Conservation (phyloP, 1,139 yeast species). For the Geotrichum fermentans region DNA sequence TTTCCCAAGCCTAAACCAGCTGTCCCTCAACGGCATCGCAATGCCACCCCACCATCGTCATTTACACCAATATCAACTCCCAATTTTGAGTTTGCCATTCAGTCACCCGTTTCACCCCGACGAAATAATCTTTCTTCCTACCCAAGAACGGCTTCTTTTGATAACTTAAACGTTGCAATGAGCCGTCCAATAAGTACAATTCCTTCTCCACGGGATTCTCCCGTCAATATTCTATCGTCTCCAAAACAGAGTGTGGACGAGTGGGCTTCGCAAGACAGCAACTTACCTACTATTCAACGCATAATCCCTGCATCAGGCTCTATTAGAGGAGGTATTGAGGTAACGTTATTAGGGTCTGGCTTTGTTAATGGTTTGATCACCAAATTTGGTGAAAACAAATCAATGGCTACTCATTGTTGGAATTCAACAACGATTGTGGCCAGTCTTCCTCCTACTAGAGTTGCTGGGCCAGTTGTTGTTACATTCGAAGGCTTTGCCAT, state of each 20-base stretch:
- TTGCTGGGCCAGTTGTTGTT: slow-evolving; percentile 83
- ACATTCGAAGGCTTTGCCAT: slow-evolving; percentile 49
- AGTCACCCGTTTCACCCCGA: slow-evolving; percentile 8
- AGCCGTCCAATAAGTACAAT: slow-evolving; percentile 10
- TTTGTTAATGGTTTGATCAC: slow-evolving; percentile 76
- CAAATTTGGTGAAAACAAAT: slow-evolving; percentile 75
- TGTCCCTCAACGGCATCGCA: slow-evolving; percentile 1
- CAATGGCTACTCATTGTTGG: slow-evolving; percentile 89
- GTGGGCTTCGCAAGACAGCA: slow-evolving; percentile 12
- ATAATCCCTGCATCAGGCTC: slow-evolving; percentile 93
- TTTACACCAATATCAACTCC: slow-evolving; percentile 7
- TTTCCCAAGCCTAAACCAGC: neutral
- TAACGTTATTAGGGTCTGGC: slow-evolving; percentile 76
- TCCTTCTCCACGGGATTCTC: slow-evolving; percentile 13
- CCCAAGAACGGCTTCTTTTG: neutral
- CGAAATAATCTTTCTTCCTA: neutral
- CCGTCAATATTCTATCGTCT: slow-evolving; percentile 10
- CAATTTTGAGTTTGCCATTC: slow-evolving; percentile 1
- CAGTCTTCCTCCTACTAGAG: slow-evolving; percentile 78
- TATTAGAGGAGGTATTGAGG: slow-evolving; percentile 87
- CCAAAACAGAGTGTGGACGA: slow-evolving; percentile 17
- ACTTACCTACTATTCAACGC: slow-evolving; percentile 60
- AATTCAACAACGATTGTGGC: slow-evolving; percentile 85
- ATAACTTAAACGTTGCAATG: neutral
- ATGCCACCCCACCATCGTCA: neutral